Evolutionary conservation across 805 yeast genomes (phyloP).

Genomic region (Starmerella riodocensis): DNA sequence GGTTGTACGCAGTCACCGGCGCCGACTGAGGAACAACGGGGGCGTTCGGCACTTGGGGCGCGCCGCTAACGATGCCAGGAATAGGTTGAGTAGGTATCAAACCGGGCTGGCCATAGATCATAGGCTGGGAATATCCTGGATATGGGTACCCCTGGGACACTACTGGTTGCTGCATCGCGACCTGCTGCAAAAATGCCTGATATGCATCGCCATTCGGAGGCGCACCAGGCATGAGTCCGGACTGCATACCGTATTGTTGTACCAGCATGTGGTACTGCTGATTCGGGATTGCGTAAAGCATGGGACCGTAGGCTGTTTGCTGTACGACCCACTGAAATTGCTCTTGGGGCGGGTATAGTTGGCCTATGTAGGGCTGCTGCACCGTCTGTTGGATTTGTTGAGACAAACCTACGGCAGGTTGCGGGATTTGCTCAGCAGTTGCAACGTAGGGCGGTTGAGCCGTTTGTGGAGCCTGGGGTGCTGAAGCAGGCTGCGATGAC

Average conservation of each 20-base stretch:
- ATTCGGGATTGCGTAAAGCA: slow-evolving; percentile 21
- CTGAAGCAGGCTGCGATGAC: no score
- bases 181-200: slow-evolving; percentile 12
- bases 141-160: slow-evolving; percentile 5
- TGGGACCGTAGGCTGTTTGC: slow-evolving; percentile 15
- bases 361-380: background rate
- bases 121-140: background rate
- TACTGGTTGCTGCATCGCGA: slow-evolving; percentile 8
- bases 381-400: no score
- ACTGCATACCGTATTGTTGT: slow-evolving; percentile 7
- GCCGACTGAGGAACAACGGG: no score
- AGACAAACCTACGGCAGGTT: no score
- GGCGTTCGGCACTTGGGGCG: no score
- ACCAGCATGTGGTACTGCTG: slow-evolving; percentile 15
- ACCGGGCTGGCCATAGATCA: background rate
- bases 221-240: background rate
- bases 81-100: background rate
- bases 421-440: no score
- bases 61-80: background rate
- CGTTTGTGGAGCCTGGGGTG: no score
- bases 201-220: slow-evolving; percentile 5
- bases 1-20: no score
- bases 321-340: slow-evolving; percentile 13
- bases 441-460: no score
- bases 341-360: background rate